These are phyloP conservation scores for Penicillium pulvis DNA, from an alignment of 495 filamentous ascomycete genomes.

Conservation along the genomic window DNA sequence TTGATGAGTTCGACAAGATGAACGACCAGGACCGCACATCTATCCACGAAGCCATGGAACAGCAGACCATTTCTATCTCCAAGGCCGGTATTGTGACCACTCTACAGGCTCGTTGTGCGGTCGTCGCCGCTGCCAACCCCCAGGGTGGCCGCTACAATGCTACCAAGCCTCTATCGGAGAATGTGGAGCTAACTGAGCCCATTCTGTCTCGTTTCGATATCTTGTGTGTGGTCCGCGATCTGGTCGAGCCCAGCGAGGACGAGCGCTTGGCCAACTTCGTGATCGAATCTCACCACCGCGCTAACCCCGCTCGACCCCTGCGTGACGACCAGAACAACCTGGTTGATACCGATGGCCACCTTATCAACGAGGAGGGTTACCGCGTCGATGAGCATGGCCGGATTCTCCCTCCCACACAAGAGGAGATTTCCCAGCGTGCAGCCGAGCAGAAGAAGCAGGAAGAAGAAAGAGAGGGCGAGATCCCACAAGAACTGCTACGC, in stretches of 20 bases:
- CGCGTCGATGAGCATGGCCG: conserved; percentile 40
- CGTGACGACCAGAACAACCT: conserved; percentile 56
- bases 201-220: conserved; percentile 99
- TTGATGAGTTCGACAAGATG: conserved; percentile 99
- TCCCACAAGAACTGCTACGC: conserved; percentile 86
- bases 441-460: conserved; percentile 48
- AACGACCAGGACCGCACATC: conserved; percentile 98
- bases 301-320: conserved; percentile 70
- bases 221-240: conserved; percentile 93
- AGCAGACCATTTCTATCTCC: conserved; percentile 99
- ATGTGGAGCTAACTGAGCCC: conserved; percentile 96
- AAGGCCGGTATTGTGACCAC: conserved; percentile 99
- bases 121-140: conserved; percentile 96
- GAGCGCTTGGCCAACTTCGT: conserved; percentile 95
- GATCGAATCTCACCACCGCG: conserved; percentile 86
- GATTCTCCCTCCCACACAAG: conserved; percentile 36
- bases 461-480: conserved; percentile 71
- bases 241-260: conserved; percentile 95
- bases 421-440: conserved; percentile 39
- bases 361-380: conserved; percentile 49
- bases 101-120: conserved; percentile 94
- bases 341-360: conserved; percentile 63
- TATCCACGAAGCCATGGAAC: conserved; percentile 99
- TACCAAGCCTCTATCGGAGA: conserved; percentile 90
- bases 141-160: conserved; percentile 96